A percentile compares a stretch with the other conserved stretches of the same genome.
Conservation (phyloP, 2,329 filamentous ascomycete genomes). For the Lecanicillium sp. region DNA sequence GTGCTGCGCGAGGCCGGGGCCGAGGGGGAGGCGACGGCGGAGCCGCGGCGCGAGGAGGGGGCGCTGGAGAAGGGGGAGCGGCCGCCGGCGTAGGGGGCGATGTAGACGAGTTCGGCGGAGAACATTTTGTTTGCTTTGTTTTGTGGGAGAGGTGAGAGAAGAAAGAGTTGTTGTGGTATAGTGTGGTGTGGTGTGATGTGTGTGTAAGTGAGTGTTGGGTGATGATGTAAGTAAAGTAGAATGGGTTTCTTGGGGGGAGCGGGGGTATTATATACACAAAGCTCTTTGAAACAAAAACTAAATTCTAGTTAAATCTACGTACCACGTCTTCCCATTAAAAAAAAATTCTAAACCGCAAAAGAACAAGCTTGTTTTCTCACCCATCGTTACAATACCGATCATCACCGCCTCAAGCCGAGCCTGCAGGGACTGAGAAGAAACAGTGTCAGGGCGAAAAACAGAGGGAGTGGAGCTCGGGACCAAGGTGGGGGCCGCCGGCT, state of each 20-base stretch:
- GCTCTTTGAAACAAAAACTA: background rate
- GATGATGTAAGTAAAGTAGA: background rate
- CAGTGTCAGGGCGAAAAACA: no score
- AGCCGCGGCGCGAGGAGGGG: slow-evolving; percentile 8
- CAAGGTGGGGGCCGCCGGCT: no score
- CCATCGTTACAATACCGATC: slow-evolving; percentile 2
- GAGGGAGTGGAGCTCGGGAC: no score
- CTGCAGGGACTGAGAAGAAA: no score
- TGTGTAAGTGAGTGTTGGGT: slow-evolving; percentile 5
- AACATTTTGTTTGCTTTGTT: slow-evolving; percentile 4
- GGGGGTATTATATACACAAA: slow-evolving; percentile 7
- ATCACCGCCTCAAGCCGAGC: slow-evolving; percentile 7
- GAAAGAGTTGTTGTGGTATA: no score
- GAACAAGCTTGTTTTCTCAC: no score
- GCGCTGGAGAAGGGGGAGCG: slow-evolving; percentile 6
- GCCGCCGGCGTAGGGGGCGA: slow-evolving; percentile 7
- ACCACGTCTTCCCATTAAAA: no score
- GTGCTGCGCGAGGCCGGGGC: background rate
- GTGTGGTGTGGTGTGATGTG: background rate
- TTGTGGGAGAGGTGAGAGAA: no score
- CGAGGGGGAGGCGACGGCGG: background rate
- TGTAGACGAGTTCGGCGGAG: slow-evolving; percentile 8
- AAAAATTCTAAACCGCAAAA: background rate
- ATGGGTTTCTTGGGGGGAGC: background rate
- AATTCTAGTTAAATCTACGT: no score